phyloP scores from a whole-genome alignment of 306 rosid genomes.

The Gastrolobium villosum region DNA sequence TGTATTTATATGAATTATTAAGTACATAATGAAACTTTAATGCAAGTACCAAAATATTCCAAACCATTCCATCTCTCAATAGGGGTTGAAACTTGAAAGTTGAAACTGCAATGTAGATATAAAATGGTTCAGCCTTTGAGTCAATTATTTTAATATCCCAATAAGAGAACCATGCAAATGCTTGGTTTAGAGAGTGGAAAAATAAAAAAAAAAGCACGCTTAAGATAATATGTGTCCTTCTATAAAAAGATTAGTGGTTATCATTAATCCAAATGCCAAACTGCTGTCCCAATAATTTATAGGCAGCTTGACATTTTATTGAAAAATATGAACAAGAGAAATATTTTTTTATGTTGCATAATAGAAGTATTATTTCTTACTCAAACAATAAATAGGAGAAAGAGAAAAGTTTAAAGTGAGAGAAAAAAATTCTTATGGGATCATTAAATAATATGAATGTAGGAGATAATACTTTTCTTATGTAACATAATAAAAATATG shows the following conservation, averaged over 20 bases:
- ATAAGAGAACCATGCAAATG: conserved; percentile 12
- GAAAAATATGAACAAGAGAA: conserved; percentile 5
- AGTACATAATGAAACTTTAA: conserved; percentile 44
- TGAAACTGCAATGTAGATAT: conserved; percentile 36
- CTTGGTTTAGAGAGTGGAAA: neutral
- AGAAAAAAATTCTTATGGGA: too few species aligned
- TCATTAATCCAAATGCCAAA: conserved; percentile 42
- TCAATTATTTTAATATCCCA: conserved; percentile 37
- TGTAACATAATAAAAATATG: too few species aligned
- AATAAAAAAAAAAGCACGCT: conserved; percentile 18
- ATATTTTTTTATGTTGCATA: too few species aligned
- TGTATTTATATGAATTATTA: conserved; percentile 56
- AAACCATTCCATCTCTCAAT: conserved; percentile 41
- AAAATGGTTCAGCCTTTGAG: conserved; percentile 27
- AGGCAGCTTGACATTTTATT: conserved; percentile 10
- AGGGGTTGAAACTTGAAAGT: conserved; percentile 42
- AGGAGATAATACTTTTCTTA: too few species aligned
- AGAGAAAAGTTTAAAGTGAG: too few species aligned
- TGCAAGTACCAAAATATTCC: conserved; percentile 66
- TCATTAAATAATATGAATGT: too few species aligned
- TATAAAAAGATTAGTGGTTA: conserved; percentile 44
- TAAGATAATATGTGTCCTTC: conserved; percentile 44
- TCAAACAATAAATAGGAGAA: too few species aligned
- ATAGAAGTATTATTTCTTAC: too few species aligned
- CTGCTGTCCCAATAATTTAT: conserved; percentile 39